Conservation (phyloP, 306 rosid genomes). For the Pterocarpus macrocarpus region DNA sequence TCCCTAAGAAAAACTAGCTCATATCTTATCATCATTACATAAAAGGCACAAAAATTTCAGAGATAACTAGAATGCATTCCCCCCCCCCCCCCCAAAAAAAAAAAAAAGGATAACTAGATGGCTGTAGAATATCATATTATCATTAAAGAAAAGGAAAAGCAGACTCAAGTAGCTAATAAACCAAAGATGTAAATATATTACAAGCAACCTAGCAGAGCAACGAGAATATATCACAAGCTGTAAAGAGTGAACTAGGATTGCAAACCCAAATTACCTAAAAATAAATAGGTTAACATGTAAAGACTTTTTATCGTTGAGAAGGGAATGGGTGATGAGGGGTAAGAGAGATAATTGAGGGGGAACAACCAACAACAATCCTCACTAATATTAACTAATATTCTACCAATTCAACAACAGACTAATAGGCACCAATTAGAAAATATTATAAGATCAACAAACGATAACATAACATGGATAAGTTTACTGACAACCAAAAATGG, state of each 20-base stretch:
- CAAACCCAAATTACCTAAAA: slow-evolving; percentile 10
- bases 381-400: background rate
- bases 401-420: slow-evolving; percentile 17
- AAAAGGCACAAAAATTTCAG: no score
- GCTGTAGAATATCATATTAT: background rate
- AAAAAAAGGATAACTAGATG: background rate
- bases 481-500: slow-evolving; percentile 16
- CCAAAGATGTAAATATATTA: slow-evolving; percentile 1
- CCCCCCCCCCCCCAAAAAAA: no score
- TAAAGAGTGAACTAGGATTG: background rate
- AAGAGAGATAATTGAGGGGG: slow-evolving; percentile 7
- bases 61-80: background rate
- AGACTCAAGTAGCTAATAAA: slow-evolving; percentile 26
- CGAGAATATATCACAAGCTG: background rate
- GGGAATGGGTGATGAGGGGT: slow-evolving; percentile 3
- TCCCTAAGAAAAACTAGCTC: no score
- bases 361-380: slow-evolving; percentile 21
- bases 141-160: slow-evolving; percentile 11
- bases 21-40: no score
- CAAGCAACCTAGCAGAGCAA: slow-evolving; percentile 8
- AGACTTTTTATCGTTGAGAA: slow-evolving; percentile 17
- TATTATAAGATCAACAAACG: slow-evolving; percentile 17
- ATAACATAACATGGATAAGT: slow-evolving; percentile 3
- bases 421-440: slow-evolving; percentile 28
- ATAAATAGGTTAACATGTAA: slow-evolving; percentile 35